Evolutionary conservation across 164 flowering plant genomes (phyloP).

Genomic region (Magnolia officinalis): DNA sequence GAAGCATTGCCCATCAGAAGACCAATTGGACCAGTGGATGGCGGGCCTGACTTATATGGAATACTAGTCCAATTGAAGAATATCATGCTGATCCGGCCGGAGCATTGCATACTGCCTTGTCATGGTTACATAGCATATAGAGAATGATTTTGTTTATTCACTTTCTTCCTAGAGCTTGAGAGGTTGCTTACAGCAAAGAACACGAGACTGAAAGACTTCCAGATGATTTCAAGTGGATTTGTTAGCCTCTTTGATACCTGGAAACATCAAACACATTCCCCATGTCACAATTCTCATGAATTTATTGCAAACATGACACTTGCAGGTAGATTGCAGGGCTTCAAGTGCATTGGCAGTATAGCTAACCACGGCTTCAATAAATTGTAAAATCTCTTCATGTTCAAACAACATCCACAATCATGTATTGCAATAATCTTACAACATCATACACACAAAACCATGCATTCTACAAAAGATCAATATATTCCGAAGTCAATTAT

Average conservation of each 20-base stretch:
- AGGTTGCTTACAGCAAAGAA: slow-evolving; percentile 81
- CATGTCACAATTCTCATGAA: not conserved
- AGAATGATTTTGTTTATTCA: not conserved
- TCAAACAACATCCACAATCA: no score
- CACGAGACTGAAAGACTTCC: slow-evolving; percentile 95
- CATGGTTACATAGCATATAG: not conserved
- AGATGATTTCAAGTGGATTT: slow-evolving; percentile 82
- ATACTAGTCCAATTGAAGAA: not conserved
- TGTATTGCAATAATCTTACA: no score
- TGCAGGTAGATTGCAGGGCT: not conserved
- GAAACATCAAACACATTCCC: not conserved
- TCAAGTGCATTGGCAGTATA: not conserved
- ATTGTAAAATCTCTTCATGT: no score
- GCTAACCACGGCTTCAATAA: no score
- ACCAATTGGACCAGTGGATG: not conserved
- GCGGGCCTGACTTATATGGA: not conserved
- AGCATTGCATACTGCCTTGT: not conserved
- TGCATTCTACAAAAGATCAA: no score
- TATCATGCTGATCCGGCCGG: not conserved
- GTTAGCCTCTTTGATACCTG: slow-evolving; percentile 72
- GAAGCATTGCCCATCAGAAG: not conserved
- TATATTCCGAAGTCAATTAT: no score
- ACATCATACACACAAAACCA: no score
- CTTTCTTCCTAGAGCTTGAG: not conserved
- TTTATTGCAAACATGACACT: no score